Base-by-base conservation (phyloP, 352 stramenopile species). In the Globisporangium cystogenes region DNA sequence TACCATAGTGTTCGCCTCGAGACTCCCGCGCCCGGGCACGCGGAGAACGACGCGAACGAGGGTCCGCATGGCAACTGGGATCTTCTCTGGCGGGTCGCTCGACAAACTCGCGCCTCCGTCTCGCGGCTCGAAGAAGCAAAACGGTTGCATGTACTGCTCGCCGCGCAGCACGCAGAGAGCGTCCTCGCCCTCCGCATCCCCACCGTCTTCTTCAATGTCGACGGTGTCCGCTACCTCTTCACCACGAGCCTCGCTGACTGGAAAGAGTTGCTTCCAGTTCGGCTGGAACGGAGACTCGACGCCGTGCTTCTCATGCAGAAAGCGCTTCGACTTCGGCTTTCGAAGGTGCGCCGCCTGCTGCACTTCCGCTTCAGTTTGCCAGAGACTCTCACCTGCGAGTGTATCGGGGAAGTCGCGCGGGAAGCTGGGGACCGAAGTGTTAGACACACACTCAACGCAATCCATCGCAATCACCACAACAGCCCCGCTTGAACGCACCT, bases 391-490 rank as follows among this genome's bases (percentile, higher is more conserved):
- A 10, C 84, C 77, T 36, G 77, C 65, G 23, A 68, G 49, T 1
- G 84, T 83, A 45, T 93, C 84, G 0, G 84, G 84, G 41, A 76
- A 94, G 60, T 94, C 84, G 7, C 76, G 62, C 7, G 84, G 84
- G 61, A 93, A 94, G 44, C 81, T 92, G 40, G 4, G 6, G 15
- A 15, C 27, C 57, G 12, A 24, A 53, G 26, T 14, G 40, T 33
- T 15, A 64, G 14, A 11, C 6, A 21, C 15, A 12, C 4, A 11
- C 37, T 7, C 21, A 3, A 7, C 48, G 31, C 0, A 16, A 7
- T 15, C 6, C 8, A 15, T 42, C 21, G 26, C 21, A 29, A 54
- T 40, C 0, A 18, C 12, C 36, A 31, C 29, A 26, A 50, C 16
- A 21, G 42, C 14, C 11, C 18, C 45, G 27, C 27, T 12, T 7